Evolutionary conservation across 2,329 filamentous ascomycete genomes (phyloP).

Genomic region (Cadophora luteo-olivacea): DNA sequence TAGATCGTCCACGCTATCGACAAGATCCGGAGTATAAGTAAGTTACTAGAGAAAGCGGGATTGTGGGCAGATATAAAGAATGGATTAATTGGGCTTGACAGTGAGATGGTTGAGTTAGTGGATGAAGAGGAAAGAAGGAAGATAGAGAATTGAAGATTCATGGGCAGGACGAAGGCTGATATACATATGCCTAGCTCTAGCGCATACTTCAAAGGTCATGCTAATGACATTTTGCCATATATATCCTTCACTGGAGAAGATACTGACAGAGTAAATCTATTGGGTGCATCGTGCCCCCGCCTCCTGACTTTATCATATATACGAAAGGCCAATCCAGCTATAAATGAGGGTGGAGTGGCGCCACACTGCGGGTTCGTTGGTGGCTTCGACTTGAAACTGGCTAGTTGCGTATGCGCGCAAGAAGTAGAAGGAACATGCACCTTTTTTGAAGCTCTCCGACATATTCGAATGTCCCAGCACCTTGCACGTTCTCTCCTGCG

Average conservation of each 20-base stretch:
- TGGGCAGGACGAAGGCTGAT: background rate
- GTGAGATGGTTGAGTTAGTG: background rate
- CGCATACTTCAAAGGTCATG: background rate
- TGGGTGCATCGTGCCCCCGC: background rate
- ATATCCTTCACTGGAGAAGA: background rate
- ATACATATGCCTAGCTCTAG: background rate
- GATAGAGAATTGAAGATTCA: background rate
- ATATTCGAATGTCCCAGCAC: background rate
- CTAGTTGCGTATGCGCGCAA: background rate
- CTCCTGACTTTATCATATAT: background rate
- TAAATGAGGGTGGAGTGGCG: background rate
- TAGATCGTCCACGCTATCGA: constrained; percentile 29
- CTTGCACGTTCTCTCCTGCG: background rate
- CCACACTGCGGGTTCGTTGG: background rate
- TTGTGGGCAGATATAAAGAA: background rate
- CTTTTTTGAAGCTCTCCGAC: background rate
- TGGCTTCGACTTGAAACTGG: background rate
- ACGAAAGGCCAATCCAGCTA: background rate
- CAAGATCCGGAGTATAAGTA: constrained; percentile 30
- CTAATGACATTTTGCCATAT: background rate
- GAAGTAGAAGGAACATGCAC: background rate
- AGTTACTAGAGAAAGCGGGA: background rate
- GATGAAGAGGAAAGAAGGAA: background rate
- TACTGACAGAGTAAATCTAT: background rate
- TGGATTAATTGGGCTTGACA: background rate